Base-by-base conservation (phyloP, 768 basidiomycete genomes). In the Exsudoporus frostii region DNA sequence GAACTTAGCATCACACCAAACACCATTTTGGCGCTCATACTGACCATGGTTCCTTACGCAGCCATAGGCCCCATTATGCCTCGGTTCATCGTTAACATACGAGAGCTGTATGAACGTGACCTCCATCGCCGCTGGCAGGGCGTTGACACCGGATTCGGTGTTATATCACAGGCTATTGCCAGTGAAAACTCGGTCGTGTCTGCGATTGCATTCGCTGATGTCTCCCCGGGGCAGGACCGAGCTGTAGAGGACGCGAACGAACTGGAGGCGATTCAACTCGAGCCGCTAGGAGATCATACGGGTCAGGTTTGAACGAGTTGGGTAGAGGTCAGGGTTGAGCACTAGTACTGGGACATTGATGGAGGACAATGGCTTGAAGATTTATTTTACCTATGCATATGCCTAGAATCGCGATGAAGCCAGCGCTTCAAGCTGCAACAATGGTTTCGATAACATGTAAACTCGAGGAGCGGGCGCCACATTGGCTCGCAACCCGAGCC, bases 101-200 rank as follows among this genome's bases (percentile, higher is more conserved):
- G 58, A 4, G 34, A 37, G 19, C 6, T 54, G 9, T 49, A 29
- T 10, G 46, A 34, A 1, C 30, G 7, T 1, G 48, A 33, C 14
- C 1, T 40, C 6, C 13, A 14, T 22, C 14, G 25, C 6, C 11
- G 33, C 7, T 14, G 8, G 2, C 19, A 53, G 3, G 44, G 44
- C 19, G 19, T 51, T 1, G 58, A 53, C 27, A 30, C 41, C 8
- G 55, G 49, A 32, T 57, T 57, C 34, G 51, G 55, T 4, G n/a
- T 40, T 1, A 8, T 13, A 8, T 48, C 41, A 2, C 41, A 30
- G 14, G 17, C 33, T 19, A 3, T 6, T 20, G 11, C 10, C 8
- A 7, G 11, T 11, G 11, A 24, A 29, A 15, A 19, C 5, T 14
- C 1, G 5, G 5, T 11, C 2, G 1, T 17, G 19, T 48, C 55